Evolutionary conservation across 768 basidiomycete species (phyloP).

Genomic region (Russula emetica): DNA sequence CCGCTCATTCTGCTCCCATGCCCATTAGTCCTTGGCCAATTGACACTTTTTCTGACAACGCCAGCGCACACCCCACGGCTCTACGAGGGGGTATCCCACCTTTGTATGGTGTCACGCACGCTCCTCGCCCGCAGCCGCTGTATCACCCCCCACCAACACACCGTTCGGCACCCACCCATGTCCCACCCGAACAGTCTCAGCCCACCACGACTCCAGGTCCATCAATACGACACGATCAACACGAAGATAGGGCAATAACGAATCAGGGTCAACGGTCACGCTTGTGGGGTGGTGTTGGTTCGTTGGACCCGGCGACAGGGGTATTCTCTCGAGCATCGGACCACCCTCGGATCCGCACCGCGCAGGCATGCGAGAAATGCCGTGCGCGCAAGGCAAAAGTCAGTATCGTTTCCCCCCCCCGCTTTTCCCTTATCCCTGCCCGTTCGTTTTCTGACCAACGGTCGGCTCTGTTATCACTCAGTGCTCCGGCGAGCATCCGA

Average conservation of each 20-base stretch:
- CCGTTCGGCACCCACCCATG: neutral
- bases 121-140: neutral
- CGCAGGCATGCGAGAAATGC: conserved; percentile 74
- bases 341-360: conserved; percentile 61
- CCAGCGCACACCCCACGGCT: neutral
- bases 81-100: neutral
- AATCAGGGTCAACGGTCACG: neutral
- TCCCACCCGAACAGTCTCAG: conserved; percentile 1
- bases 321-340: conserved; percentile 62
- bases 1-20: neutral
- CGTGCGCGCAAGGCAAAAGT: conserved; percentile 72
- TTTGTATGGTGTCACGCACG: neutral
- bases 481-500: conserved; percentile 70
- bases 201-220: neutral
- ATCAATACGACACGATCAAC: neutral
- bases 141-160: neutral
- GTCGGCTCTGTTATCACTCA: conserved; percentile 31
- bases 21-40: neutral
- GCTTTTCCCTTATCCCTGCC: neutral
- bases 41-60: neutral
- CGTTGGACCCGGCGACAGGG: conserved; percentile 60
- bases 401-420: conserved; percentile 24
- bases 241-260: neutral
- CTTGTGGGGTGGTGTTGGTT: conserved; percentile 41
- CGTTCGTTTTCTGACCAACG: neutral